phyloP scores from a whole-genome alignment of 345 rosid species.

The Corchorus olitorius region DNA sequence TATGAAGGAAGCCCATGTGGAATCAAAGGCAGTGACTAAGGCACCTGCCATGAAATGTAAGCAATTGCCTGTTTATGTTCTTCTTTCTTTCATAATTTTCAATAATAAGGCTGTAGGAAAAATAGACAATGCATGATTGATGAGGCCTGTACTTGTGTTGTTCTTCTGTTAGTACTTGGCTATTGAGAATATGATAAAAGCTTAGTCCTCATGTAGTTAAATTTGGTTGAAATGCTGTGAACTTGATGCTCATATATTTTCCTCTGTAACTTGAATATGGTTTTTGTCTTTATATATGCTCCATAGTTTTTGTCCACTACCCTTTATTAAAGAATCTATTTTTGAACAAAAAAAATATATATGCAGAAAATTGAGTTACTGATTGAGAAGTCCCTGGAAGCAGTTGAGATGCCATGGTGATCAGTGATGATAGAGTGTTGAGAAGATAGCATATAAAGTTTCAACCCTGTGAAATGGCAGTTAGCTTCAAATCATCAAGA shows the following conservation, averaged over 20 bases:
- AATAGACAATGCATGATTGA: not conserved
- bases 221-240: constrained; percentile 3
- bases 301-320: too few species aligned
- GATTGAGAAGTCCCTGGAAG: too few species aligned
- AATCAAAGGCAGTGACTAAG: constrained; percentile 77
- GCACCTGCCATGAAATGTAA: constrained; percentile 95
- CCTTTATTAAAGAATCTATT: too few species aligned
- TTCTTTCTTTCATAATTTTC: constrained; percentile 1
- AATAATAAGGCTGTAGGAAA: not conserved
- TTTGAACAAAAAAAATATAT: too few species aligned
- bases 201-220: not conserved
- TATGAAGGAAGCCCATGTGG: constrained; percentile 74
- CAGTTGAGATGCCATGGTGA: too few species aligned
- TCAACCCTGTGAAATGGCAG: too few species aligned
- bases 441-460: too few species aligned
- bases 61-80: not conserved
- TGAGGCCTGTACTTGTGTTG: not conserved
- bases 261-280: constrained; percentile 18
- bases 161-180: not conserved
- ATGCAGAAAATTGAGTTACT: too few species aligned
- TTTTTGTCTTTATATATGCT: too few species aligned
- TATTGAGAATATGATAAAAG: not conserved
- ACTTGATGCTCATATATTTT: constrained; percentile 23
- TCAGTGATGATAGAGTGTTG: too few species aligned
- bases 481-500: too few species aligned